Conservation (phyloP, 2,329 filamentous ascomycete genomes). For the Fusarium camptoceras region DNA sequence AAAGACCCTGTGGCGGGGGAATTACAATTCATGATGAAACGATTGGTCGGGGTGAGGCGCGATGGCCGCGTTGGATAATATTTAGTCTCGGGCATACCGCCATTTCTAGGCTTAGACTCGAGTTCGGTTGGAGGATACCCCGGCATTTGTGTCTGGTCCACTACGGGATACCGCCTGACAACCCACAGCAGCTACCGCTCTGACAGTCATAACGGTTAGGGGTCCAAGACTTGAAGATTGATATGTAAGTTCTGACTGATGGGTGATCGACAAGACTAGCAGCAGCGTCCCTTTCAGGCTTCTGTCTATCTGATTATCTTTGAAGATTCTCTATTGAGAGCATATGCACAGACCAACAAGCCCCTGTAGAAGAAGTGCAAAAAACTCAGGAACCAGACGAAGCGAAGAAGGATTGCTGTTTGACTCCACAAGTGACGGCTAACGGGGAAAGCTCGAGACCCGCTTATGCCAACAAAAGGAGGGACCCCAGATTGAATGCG, state of each 20-base stretch:
- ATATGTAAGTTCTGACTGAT: neutral
- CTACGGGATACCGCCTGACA: neutral
- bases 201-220: neutral
- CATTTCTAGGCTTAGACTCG: constrained; percentile 18
- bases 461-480: neutral
- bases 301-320: neutral
- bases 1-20: constrained; percentile 22
- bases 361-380: neutral
- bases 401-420: neutral
- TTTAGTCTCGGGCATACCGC: constrained; percentile 26
- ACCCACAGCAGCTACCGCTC: neutral
- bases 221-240: neutral
- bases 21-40: constrained; percentile 22
- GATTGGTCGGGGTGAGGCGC: constrained; percentile 27
- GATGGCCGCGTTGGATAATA: constrained; percentile 9
- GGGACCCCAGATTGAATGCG: constrained; percentile 13
- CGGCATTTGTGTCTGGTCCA: neutral
- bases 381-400: neutral
- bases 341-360: neutral
- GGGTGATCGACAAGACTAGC: neutral
- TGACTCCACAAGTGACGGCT: neutral
- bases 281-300: neutral
- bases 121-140: neutral
- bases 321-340: neutral
- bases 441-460: neutral